Percentiles rank a stretch among this genome's conserved stretches.
Conservation (phyloP, 2,329 filamentous ascomycete genomes). For the Aspergillus amoenus region DNA sequence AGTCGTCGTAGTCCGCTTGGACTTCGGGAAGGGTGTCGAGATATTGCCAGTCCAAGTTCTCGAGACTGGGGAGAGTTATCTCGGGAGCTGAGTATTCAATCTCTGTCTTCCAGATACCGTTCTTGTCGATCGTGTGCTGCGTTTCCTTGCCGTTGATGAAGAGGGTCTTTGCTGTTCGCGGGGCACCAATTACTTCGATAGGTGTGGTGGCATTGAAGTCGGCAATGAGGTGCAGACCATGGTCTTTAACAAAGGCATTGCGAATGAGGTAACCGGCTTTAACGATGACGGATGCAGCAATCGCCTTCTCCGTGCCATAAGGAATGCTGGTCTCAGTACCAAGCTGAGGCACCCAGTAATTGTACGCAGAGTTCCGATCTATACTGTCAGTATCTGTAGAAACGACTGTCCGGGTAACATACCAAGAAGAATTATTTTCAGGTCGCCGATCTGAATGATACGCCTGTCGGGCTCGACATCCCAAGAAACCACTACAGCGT, state of each 20-base stretch:
- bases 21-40: constrained; percentile 72
- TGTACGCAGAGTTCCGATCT: constrained; percentile 54
- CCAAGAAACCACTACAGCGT: constrained; percentile 49
- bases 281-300: constrained; percentile 39
- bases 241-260: constrained; percentile 53
- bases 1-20: constrained; percentile 64
- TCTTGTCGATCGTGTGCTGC: constrained; percentile 40
- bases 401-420: constrained; percentile 19
- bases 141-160: constrained; percentile 59
- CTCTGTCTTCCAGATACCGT: constrained; percentile 52
- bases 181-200: constrained; percentile 67
- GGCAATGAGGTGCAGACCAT: constrained; percentile 62
- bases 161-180: constrained; percentile 55
- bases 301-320: constrained; percentile 30
- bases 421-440: constrained; percentile 58
- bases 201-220: constrained; percentile 70
- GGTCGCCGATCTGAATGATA: constrained; percentile 39
- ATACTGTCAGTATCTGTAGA: constrained; percentile 15
- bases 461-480: constrained; percentile 51
- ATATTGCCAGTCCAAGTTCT: constrained; percentile 64
- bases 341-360: constrained; percentile 46
- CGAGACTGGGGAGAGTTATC: constrained; percentile 58
- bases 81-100: constrained; percentile 53
- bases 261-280: constrained; percentile 46
- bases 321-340: constrained; percentile 24